Evolutionary conservation across 2,329 filamentous ascomycete genomes (phyloP).

Genomic region (Paraconiothyrium sp.): DNA sequence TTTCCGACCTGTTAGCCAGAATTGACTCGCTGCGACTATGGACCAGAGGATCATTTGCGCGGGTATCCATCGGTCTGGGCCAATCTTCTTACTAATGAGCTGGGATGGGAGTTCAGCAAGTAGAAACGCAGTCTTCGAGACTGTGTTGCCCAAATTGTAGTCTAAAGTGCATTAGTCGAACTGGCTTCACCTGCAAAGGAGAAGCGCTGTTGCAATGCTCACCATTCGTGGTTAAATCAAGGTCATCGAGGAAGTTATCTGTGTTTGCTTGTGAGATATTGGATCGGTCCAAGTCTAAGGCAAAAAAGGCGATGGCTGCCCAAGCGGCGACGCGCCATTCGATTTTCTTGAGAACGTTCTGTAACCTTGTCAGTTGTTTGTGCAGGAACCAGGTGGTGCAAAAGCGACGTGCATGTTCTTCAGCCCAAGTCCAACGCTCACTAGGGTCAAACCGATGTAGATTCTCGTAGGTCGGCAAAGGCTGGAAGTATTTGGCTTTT

Average conservation of each 20-base stretch:
- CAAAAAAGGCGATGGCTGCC: slow-evolving; percentile 62
- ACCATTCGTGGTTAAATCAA: slow-evolving; percentile 32
- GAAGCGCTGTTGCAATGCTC: neutral
- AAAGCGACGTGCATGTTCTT: slow-evolving; percentile 56
- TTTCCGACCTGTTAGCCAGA: slow-evolving; percentile 62
- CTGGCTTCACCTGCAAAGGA: neutral
- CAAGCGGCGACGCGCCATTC: slow-evolving; percentile 58
- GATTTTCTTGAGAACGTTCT: slow-evolving; percentile 45
- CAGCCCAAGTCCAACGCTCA: slow-evolving; percentile 62
- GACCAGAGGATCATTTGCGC: slow-evolving; percentile 54
- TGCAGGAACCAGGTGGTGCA: neutral
- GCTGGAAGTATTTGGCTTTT: slow-evolving; percentile 34
- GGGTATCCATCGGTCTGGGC: slow-evolving; percentile 53
- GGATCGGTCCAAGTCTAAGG: slow-evolving; percentile 57
- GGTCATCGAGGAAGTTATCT: slow-evolving; percentile 36
- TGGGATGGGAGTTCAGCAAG: slow-evolving; percentile 54
- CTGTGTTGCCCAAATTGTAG: slow-evolving; percentile 42
- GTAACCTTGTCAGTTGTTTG: neutral
- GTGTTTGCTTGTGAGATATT: slow-evolving; percentile 47
- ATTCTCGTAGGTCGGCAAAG: slow-evolving; percentile 64
- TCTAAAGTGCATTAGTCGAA: slow-evolving; percentile 17
- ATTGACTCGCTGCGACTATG: slow-evolving; percentile 68
- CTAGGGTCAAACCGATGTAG: slow-evolving; percentile 64
- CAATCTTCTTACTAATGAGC: slow-evolving; percentile 53
- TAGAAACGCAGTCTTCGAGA: slow-evolving; percentile 87